Evolutionary conservation across 768 basidiomycete species (phyloP).

Genomic region (Suillus hirtellus): DNA sequence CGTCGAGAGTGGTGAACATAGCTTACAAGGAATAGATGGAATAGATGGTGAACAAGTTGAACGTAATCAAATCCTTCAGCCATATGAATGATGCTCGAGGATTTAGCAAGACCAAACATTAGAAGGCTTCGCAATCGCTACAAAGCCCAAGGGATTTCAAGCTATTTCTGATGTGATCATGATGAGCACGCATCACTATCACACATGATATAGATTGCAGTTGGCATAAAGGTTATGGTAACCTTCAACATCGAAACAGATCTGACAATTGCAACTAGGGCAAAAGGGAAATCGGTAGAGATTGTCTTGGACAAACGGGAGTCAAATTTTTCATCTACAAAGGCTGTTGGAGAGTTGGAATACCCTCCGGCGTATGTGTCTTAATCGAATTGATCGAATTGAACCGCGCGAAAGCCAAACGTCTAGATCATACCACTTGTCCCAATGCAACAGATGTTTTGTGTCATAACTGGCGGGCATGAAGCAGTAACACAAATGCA

Average conservation of each 20-base stretch:
- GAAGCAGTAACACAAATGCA: conserved; percentile 17
- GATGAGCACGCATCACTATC: neutral
- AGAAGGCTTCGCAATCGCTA: conserved; percentile 15
- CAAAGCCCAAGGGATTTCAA: neutral
- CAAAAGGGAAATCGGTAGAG: conserved; percentile 15
- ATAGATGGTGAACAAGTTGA: too few relatives aligned
- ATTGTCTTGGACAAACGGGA: conserved; percentile 36
- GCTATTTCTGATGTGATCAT: neutral
- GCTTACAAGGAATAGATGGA: too few relatives aligned
- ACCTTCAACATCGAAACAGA: conserved; percentile 39
- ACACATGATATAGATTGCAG: neutral
- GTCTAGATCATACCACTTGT: neutral
- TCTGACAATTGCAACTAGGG: conserved; percentile 41
- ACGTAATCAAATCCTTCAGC: too few relatives aligned
- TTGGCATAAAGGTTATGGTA: conserved; percentile 11
- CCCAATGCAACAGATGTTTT: neutral
- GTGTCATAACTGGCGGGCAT: neutral
- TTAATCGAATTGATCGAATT: neutral
- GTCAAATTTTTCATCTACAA: neutral
- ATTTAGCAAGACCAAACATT: too few relatives aligned
- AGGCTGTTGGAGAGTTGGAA: neutral
- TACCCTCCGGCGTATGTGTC: neutral
- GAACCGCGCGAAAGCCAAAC: neutral
- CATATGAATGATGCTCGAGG: too few relatives aligned
- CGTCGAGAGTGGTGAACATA: too few relatives aligned